Evolutionary conservation across 2,329 filamentous ascomycete species (phyloP).

Genomic region (Trichophyton mentagrophytes): DNA sequence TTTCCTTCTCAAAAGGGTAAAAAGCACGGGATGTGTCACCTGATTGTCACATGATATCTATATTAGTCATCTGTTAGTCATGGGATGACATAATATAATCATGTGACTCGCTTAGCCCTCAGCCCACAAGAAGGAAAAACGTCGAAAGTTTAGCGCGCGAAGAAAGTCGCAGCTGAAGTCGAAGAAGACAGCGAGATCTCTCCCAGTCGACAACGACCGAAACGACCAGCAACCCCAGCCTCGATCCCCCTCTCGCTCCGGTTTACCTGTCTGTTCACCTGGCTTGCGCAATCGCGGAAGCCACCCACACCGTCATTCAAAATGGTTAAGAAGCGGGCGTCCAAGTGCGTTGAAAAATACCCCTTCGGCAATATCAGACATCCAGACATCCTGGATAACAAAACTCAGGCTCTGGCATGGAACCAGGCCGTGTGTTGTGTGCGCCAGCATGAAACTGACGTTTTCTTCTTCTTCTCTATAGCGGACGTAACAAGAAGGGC

Average conservation of each 20-base stretch:
- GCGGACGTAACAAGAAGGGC: constrained; percentile 99
- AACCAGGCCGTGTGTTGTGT: background rate
- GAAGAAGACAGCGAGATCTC: constrained; percentile 2
- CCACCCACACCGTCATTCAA: constrained; percentile 33
- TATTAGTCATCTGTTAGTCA: background rate
- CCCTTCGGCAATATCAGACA: constrained; percentile 9
- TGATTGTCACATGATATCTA: background rate
- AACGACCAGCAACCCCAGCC: background rate
- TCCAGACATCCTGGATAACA: background rate
- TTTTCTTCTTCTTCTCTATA: constrained; percentile 27
- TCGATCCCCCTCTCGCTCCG: constrained; percentile 5
- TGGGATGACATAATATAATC: background rate
- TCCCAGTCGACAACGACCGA: constrained; percentile 2
- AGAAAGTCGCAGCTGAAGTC: background rate
- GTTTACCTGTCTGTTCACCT: background rate
- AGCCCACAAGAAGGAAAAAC: constrained; percentile 8
- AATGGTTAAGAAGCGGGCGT: constrained; percentile 66
- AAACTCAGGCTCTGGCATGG: background rate
- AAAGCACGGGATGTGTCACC: background rate
- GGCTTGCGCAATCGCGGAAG: constrained; percentile 8
- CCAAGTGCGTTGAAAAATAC: constrained; percentile 45
- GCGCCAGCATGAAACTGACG: background rate
- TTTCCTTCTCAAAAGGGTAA: background rate
- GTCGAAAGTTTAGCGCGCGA: background rate
- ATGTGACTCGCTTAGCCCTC: constrained; percentile 4